These are phyloP conservation scores for Globisporangium alternatum DNA, from an alignment of 352 stramenopile genomes.

Conservation along the genomic window DNA sequence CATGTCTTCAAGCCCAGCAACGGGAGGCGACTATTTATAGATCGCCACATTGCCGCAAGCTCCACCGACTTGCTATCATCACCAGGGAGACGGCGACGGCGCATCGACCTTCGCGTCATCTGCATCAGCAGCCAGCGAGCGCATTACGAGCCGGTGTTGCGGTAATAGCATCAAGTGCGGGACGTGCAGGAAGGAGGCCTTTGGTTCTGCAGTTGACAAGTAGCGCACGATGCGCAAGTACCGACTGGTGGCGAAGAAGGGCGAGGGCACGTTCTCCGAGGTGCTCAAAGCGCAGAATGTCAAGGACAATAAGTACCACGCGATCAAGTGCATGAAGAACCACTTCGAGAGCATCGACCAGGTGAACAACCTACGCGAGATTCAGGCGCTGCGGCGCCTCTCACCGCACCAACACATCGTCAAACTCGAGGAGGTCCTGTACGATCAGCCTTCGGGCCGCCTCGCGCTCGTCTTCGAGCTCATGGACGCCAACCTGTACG, in stretches of 20 bases:
- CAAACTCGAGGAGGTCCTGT: constrained; percentile 95
- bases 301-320: constrained; percentile 93
- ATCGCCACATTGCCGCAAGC: neutral
- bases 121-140: neutral
- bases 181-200: neutral
- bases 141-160: neutral
- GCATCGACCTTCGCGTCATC: constrained; percentile 4
- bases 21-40: neutral
- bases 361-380: constrained; percentile 96
- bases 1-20: neutral
- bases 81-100: neutral
- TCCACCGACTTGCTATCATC: neutral
- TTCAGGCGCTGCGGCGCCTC: constrained; percentile 91
- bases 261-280: constrained; percentile 95
- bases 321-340: constrained; percentile 99
- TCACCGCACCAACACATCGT: constrained; percentile 95
- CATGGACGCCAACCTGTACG: constrained; percentile 96
- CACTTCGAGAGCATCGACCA: constrained; percentile 95
- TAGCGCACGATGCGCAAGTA: constrained; percentile 87
- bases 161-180: neutral
- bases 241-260: constrained; percentile 92
- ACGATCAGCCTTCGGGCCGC: constrained; percentile 87
- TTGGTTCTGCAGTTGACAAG: neutral
- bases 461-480: constrained; percentile 96
- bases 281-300: constrained; percentile 93